Evolutionary conservation across 176 grass and related monocot species (phyloP), one percentile per base, ranked within the genome.

Genomic region (Ananas comosus): DNA sequence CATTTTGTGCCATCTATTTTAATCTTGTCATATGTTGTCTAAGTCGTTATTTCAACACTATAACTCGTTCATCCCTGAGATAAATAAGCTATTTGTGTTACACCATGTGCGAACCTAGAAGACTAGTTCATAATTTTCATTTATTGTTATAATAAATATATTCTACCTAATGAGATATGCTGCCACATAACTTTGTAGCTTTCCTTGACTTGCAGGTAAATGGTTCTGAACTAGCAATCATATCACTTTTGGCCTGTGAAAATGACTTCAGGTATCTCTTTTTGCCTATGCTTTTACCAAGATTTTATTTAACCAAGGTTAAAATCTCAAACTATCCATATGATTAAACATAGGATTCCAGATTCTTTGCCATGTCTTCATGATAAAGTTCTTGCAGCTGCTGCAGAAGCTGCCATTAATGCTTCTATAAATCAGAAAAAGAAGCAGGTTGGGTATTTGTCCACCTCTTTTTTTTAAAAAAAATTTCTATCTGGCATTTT

Each of bases 381-480:
- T 79, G 86, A 97, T 78, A 90, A 92, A 81, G 83, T 92, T 77
- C 81, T 92, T 74, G 93, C 93, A 81, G 83, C 89, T 50, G 93
- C 93, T 77, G 86, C 87, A 11, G 86, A 87, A 63, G 92, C 86
- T 70, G 88, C 86, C 63, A 83, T 85, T 75, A 85, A 69, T 68
- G 80, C 78, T 80, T 89, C 81, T 24, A 52, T 9, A 66, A 78
- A 83, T 74, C 79, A 83, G 81, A 96, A 91, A 83, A 89, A 78
- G 81, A 92, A 73, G 74, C 91, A 91, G 88, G 88, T 96, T 11
- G 50, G 9, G 24, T 13, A 57, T 75, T 72, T 12, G 13, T 83
- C 56, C 63, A 56, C 71, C 74, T 49, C 12, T 24, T 51, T 61
- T 19, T 19, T 18, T 61, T 0, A 23, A 23, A 23, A 23, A 23